A percentile compares a stretch with the other conserved stretches of the same genome.
phyloP scores from a whole-genome alignment of 805 yeast genomes.

The Sungouiozyma ichnusensis region DNA sequence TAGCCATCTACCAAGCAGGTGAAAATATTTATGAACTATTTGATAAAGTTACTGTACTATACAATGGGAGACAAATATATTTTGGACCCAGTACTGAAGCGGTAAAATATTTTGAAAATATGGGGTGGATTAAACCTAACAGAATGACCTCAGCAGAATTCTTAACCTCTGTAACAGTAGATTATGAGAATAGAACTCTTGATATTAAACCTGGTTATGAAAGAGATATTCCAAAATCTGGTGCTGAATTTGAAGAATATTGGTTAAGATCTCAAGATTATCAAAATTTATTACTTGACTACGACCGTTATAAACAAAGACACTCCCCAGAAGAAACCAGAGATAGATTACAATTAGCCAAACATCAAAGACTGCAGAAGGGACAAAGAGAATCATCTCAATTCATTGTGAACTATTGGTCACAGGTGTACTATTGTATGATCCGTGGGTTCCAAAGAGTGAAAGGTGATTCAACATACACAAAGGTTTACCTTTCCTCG shows the following conservation, averaged over 20 bases:
- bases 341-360: conserved; percentile 32
- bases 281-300: conserved; percentile 29
- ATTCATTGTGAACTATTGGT: conserved; percentile 36
- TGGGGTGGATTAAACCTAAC: conserved; percentile 54
- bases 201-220: conserved; percentile 38
- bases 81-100: conserved; percentile 48
- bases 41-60: conserved; percentile 50
- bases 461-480: conserved; percentile 46
- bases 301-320: conserved; percentile 33
- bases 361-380: conserved; percentile 34
- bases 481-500: conserved; percentile 41
- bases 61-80: conserved; percentile 51
- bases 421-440: conserved; percentile 43
- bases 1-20: conserved; percentile 61
- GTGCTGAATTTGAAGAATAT: conserved; percentile 47
- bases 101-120: conserved; percentile 41
- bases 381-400: conserved; percentile 32
- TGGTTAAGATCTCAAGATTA: conserved; percentile 52
- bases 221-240: conserved; percentile 41
- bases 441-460: conserved; percentile 45
- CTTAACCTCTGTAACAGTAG: conserved; percentile 52
- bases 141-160: conserved; percentile 63
- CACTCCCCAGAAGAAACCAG: conserved; percentile 34
- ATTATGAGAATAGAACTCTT: conserved; percentile 47
- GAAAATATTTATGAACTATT: conserved; percentile 52